Base-by-base conservation (phyloP, 495 filamentous ascomycete species). In the Penicillium lagena region DNA sequence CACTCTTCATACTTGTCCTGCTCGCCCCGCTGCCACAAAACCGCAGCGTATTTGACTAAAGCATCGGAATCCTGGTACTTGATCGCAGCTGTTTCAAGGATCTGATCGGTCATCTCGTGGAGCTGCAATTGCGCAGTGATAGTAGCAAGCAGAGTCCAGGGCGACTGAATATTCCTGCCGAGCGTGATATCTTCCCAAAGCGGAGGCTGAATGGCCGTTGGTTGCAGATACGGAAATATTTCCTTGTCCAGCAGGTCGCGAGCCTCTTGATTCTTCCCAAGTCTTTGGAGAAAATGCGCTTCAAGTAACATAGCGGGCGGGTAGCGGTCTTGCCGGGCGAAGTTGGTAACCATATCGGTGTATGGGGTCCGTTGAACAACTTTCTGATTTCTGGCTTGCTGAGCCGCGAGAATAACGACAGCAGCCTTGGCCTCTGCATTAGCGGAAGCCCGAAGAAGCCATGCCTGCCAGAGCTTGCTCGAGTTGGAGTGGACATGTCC, bases 1-100 rank as follows among this genome's bases (percentile, higher is more conserved):
- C 37, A 61, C 40, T 67, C 47, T 43, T 70, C 67, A 45, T 73
- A 73, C 17, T 12, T 13, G 0, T 60, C 51, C 17, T 47, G 51
- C 7, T 64, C 49, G 6, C 47, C 39, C 33, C 51, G 22, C 5
- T 54, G 47, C 45, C 62, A 43, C 51, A 50, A 50, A 3, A 58
- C 12, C 7, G 36, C 38, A 0, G 67, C 70, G 22, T 60, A 60
- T 9, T 46, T 50, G 1, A 53, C 30, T 27, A 73, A 42, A 4
- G 65, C 58, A 7, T 42, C 9, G 1, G 58, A 54, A 31, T 73
- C 62, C 13, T 62, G 47, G 30, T 57, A 73, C 13, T 63, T 50
- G 30, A 55, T 1, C 1, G 68, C 67, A 1, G 59, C 68, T 8
- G 38, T 35, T n/a, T 38, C 29, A 7, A 51, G 38, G n/a, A 45